Evolutionary conservation across 148 eudicot species (phyloP).

Genomic region (Rhododendron williamsianum): DNA sequence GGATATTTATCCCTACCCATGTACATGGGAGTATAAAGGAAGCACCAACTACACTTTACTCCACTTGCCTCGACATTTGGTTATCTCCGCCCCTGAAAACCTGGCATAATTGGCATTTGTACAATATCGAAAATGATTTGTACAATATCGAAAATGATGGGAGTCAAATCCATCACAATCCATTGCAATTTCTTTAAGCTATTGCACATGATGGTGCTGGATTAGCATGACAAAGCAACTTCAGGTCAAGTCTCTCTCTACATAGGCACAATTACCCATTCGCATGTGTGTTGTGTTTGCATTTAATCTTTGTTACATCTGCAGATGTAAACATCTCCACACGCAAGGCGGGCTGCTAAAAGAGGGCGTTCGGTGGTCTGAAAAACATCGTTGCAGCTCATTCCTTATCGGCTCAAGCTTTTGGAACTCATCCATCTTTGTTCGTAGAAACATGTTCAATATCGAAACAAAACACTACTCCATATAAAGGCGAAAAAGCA

Average conservation of each 20-base stretch:
- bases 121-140: neutral
- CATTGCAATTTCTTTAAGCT: neutral
- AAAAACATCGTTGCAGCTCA: neutral
- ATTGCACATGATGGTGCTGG: neutral
- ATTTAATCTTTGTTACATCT: neutral
- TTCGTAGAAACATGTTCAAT: neutral
- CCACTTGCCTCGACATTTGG: neutral
- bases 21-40: too few relatives aligned
- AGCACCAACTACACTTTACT: too few relatives aligned
- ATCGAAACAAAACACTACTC: neutral
- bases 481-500: neutral
- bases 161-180: neutral
- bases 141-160: neutral
- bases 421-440: neutral
- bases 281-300: neutral
- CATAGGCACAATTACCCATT: neutral
- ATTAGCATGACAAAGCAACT: neutral
- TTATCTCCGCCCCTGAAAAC: neutral
- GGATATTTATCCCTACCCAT: too few relatives aligned
- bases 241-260: neutral
- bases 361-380: neutral
- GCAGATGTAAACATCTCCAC: neutral
- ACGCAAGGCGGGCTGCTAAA: neutral
- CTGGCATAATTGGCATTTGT: neutral
- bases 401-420: neutral